Evolutionary conservation across 257 asterid genomes (phyloP).

Genomic region (Catharanthus roseus): DNA sequence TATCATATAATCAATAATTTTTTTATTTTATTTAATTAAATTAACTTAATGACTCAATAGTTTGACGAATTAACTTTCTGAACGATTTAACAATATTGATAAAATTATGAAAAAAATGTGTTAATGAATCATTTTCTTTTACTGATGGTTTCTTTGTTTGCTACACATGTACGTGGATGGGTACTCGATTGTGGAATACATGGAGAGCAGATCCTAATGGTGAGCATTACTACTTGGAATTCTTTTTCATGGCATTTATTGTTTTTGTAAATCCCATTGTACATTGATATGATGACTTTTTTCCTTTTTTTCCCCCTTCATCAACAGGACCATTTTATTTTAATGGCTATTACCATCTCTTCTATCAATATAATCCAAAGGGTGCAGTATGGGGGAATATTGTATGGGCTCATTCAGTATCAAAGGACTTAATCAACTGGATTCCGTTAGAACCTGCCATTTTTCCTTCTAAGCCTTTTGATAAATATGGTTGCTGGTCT

Average conservation of each 20-base stretch:
- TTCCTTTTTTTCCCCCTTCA: background rate
- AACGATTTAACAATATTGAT: no score
- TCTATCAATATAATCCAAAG: slow-evolving; percentile 44
- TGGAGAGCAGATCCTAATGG: slow-evolving; percentile 42
- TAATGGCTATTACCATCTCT: slow-evolving; percentile 48
- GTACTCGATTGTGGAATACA: background rate
- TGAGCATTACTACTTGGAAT: background rate
- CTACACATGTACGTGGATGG: background rate
- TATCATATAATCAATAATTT: no score
- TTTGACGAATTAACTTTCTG: no score
- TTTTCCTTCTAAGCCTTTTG: slow-evolving; percentile 34
- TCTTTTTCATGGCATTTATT: background rate
- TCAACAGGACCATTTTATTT: slow-evolving; percentile 39
- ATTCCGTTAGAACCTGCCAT: slow-evolving; percentile 29
- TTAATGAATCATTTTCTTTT: background rate
- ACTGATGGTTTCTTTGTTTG: background rate
- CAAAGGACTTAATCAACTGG: slow-evolving; percentile 46
- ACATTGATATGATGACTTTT: background rate
- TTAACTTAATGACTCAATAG: no score
- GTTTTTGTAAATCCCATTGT: background rate
- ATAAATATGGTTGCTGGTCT: slow-evolving; percentile 45
- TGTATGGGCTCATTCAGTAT: slow-evolving; percentile 49
- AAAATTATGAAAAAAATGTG: no score
- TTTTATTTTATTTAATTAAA: no score
- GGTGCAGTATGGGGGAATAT: slow-evolving; percentile 47